These are phyloP conservation scores for Pseudogymnoascus sp. DNA, from an alignment of 2,329 filamentous ascomycete species.

Conservation along the genomic window DNA sequence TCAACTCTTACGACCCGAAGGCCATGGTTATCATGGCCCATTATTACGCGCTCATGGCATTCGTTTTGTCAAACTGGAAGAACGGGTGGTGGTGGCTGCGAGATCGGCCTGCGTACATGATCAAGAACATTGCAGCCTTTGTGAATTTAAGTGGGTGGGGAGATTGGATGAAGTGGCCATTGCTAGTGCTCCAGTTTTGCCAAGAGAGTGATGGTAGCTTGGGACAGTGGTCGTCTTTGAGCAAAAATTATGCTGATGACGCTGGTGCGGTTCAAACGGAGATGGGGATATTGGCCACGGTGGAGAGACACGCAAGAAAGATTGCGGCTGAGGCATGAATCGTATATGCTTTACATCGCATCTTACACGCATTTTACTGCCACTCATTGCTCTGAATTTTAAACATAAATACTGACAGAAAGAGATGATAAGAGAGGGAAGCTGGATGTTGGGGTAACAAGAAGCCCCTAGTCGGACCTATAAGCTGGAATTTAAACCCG, in stretches of 20 bases:
- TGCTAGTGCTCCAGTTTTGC: background rate
- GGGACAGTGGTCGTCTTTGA: background rate
- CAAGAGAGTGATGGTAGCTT: background rate
- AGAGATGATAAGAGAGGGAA: background rate
- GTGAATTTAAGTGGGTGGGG: conserved; percentile 10
- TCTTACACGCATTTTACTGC: background rate
- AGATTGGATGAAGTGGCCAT: conserved; percentile 19
- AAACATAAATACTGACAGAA: background rate
- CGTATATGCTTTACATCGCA: background rate
- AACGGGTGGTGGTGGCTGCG: conserved; percentile 19
- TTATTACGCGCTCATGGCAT: conserved; percentile 19
- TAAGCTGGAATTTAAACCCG: background rate
- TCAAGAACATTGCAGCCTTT: conserved; percentile 16
- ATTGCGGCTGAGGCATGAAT: background rate
- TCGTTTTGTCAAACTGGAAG: conserved; percentile 13
- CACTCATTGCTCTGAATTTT: background rate
- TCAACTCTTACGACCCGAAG: conserved; percentile 16
- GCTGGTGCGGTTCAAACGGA: background rate
- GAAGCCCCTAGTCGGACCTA: background rate
- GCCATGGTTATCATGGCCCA: conserved; percentile 19
- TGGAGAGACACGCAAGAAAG: background rate
- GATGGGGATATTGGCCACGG: background rate
- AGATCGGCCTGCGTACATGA: conserved; percentile 20
- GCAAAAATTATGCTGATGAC: background rate
- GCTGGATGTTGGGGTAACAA: background rate